Percentiles rank a stretch among this genome's conserved stretches.
phyloP scores from a whole-genome alignment of 495 filamentous ascomycete genomes.

The Penicillium angulare region DNA sequence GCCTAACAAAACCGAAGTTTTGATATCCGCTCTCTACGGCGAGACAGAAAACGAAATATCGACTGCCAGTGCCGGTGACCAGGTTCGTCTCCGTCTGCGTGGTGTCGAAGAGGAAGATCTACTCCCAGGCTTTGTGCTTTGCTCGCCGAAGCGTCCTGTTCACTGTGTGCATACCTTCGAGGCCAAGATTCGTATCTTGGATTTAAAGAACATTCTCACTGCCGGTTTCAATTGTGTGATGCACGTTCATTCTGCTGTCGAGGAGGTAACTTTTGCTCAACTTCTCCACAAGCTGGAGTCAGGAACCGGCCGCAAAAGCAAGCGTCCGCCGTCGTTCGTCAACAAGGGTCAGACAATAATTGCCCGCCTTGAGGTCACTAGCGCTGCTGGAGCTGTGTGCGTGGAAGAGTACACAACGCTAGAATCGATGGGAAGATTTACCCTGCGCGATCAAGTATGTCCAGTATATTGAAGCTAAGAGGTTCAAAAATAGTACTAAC shows the following conservation, averaged over 20 bases:
- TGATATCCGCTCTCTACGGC: conserved; percentile 82
- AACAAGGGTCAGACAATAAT: conserved; percentile 92
- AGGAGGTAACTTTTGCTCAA: conserved; percentile 85
- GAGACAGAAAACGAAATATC: conserved; percentile 92
- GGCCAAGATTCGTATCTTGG: conserved; percentile 93
- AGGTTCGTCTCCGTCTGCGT: conserved; percentile 86
- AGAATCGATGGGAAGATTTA: conserved; percentile 90
- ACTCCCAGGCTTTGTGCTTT: conserved; percentile 93
- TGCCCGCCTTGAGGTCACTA: conserved; percentile 81
- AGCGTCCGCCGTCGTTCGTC: conserved; percentile 86
- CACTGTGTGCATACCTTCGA: conserved; percentile 89
- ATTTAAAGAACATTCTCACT: conserved; percentile 88
- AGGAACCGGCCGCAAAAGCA: conserved; percentile 88
- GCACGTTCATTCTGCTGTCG: conserved; percentile 90
- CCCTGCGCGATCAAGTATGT: conserved; percentile 87
- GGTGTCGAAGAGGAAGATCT: conserved; percentile 98
- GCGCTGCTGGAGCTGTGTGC: conserved; percentile 81
- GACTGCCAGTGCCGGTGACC: conserved; percentile 83
- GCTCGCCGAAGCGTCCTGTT: conserved; percentile 85
- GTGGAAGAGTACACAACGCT: conserved; percentile 93
- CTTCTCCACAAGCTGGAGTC: conserved; percentile 95
- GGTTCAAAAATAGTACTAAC: conserved; percentile 17
- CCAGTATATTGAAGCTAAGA: no score
- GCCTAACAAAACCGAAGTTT: conserved; percentile 82
- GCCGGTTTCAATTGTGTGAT: conserved; percentile 90